Evolutionary conservation across 768 basidiomycete species (phyloP).

Genomic region (Chalciporus pseudorubinellus): DNA sequence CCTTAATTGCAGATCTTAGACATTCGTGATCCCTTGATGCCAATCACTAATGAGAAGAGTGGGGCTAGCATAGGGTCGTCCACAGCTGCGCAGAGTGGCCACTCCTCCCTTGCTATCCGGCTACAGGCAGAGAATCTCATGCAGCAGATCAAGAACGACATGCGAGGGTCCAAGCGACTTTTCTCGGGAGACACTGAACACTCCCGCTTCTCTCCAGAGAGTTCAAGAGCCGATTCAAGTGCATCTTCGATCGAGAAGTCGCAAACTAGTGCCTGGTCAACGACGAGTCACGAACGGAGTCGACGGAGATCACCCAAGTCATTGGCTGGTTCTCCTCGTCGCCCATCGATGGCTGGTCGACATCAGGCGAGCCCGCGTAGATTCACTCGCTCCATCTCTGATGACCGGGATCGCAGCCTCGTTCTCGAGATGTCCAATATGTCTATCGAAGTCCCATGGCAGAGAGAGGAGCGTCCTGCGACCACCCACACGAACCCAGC

Average conservation of each 20-base stretch:
- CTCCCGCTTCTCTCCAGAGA: slow-evolving; percentile 37
- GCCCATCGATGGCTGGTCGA: slow-evolving; percentile 36
- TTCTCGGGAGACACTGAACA: slow-evolving; percentile 66
- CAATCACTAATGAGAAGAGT: slow-evolving; percentile 16
- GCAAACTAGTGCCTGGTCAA: slow-evolving; percentile 29
- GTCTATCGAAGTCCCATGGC: slow-evolving; percentile 41
- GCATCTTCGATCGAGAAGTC: slow-evolving; percentile 17
- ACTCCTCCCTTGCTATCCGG: slow-evolving; percentile 68
- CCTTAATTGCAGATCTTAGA: slow-evolving; percentile 11
- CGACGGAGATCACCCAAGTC: slow-evolving; percentile 22
- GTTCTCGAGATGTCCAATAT: slow-evolving; percentile 42
- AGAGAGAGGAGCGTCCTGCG: slow-evolving; percentile 21
- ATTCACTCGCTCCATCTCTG: slow-evolving; percentile 37
- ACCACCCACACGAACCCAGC: slow-evolving; percentile 3
- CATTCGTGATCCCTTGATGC: slow-evolving; percentile 10
- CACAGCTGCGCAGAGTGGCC: slow-evolving; percentile 36
- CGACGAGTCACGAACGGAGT: slow-evolving; percentile 27
- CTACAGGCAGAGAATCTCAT: slow-evolving; percentile 77
- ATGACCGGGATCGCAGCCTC: slow-evolving; percentile 42
- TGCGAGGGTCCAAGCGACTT: slow-evolving; percentile 64
- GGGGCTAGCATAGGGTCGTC: slow-evolving; percentile 26
- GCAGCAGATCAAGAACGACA: slow-evolving; percentile 81
- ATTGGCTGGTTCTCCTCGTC: slow-evolving; percentile 26
- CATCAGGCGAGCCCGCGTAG: slow-evolving; percentile 45
- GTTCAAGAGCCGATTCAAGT: slow-evolving; percentile 12